Conservation (phyloP, 306 rosid species). For the Dryas drummondii region DNA sequence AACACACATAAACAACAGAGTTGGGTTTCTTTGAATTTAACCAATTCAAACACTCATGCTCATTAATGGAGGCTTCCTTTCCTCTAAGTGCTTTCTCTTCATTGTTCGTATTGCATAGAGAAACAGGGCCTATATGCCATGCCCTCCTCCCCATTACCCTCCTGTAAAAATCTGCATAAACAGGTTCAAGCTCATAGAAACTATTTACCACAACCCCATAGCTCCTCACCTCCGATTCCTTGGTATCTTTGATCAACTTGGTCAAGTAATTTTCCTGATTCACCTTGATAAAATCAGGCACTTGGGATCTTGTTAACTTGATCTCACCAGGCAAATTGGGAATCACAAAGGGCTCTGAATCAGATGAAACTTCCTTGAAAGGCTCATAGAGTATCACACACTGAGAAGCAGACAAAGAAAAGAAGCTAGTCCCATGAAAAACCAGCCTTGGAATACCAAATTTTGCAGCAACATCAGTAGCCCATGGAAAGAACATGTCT, state of each 20-base stretch:
- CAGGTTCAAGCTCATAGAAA: constrained; percentile 39
- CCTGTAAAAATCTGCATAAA: constrained; percentile 33
- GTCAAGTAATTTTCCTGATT: not conserved
- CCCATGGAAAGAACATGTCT: constrained; percentile 52
- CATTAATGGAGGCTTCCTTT: constrained; percentile 14
- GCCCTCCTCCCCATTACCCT: constrained; percentile 27
- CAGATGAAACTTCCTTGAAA: constrained; percentile 35
- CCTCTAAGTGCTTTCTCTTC: constrained; percentile 29
- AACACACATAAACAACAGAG: constrained; percentile 38
- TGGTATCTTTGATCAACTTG: not conserved
- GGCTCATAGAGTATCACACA: constrained; percentile 40
- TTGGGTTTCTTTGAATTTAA: constrained; percentile 23
- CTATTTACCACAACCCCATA: constrained; percentile 33
- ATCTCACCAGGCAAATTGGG: constrained; percentile 51
- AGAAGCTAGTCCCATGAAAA: constrained; percentile 51
- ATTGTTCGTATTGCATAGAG: constrained; percentile 13
- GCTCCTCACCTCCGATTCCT: constrained; percentile 5
- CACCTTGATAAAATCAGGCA: constrained; percentile 3
- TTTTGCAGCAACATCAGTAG: constrained; percentile 42
- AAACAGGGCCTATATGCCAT: constrained; percentile 42
- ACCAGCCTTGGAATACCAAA: constrained; percentile 50
- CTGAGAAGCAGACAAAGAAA: constrained; percentile 35
- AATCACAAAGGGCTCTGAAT: constrained; percentile 41
- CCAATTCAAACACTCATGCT: constrained; percentile 38
- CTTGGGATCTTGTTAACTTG: constrained; percentile 34